Conservation (phyloP, 2,329 filamentous ascomycete genomes). For the Plenodomus biglobosus region DNA sequence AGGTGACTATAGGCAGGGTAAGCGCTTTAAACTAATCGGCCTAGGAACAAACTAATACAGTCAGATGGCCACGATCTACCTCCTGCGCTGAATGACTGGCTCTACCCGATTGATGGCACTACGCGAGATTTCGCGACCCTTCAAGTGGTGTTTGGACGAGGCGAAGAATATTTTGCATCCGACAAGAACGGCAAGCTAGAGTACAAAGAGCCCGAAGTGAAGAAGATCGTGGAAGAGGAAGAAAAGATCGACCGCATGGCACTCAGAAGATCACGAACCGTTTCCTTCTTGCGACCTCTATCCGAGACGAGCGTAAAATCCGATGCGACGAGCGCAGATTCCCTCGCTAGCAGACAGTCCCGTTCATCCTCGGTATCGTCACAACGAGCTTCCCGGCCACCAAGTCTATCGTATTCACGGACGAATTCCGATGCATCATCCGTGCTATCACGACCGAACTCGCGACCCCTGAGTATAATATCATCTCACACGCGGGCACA, state of each 20-base stretch:
- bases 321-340: conserved; percentile 2
- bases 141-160: conserved; percentile 45
- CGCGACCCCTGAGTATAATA: conserved; percentile 11
- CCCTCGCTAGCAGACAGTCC: conserved; percentile 13
- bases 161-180: conserved; percentile 46
- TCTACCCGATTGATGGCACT: conserved; percentile 35
- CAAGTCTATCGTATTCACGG: conserved; percentile 26
- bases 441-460: conserved; percentile 9
- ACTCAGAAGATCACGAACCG: conserved; percentile 32
- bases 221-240: conserved; percentile 18
- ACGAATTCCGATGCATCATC: conserved; percentile 28
- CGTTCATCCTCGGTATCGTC: conserved; percentile 23
- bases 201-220: conserved; percentile 36
- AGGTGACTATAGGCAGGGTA: conserved; percentile 43
- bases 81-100: conserved; percentile 34
- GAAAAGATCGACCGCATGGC: conserved; percentile 24
- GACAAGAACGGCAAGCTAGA: conserved; percentile 44
- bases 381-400: conserved; percentile 21
- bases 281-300: conserved; percentile 32
- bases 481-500: conserved; percentile 8
- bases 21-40: neutral
- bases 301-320: conserved; percentile 24
- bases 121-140: conserved; percentile 39
- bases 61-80: conserved; percentile 43
- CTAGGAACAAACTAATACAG: neutral